phyloP scores from a whole-genome alignment of 129 eudicot species.

The Helianthus tuberosus region DNA sequence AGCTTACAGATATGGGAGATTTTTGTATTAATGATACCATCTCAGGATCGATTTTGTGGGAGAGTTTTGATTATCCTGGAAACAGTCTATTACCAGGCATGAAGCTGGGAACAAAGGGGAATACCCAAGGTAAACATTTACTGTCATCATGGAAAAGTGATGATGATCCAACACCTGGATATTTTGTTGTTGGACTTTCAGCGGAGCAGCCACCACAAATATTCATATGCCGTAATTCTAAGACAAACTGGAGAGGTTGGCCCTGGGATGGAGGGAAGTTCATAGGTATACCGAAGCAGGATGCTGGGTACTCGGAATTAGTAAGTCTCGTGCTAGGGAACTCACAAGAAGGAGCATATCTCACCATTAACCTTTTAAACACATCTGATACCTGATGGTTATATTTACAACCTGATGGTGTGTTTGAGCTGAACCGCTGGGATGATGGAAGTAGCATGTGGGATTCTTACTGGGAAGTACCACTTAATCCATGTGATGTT shows the following conservation, averaged over 20 bases:
- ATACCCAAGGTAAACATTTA: conserved; percentile 9
- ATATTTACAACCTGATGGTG: conserved; percentile 18
- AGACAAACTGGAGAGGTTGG: conserved; percentile 35
- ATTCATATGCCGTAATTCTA: conserved; percentile 14
- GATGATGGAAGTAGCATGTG: conserved; percentile 12
- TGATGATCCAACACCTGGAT: conserved; percentile 33
- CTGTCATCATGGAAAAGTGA: conserved; percentile 36
- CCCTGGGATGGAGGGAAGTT: conserved; percentile 41
- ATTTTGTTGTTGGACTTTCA: conserved; percentile 21
- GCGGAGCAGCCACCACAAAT: conserved; percentile 30
- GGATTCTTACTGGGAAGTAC: conserved; percentile 19
- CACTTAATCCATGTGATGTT: conserved; percentile 31
- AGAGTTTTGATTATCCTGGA: conserved; percentile 44
- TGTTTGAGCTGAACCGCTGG: neutral
- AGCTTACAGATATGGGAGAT: conserved; percentile 35
- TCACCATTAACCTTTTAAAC: neutral
- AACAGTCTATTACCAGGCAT: conserved; percentile 36
- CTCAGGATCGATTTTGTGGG: conserved; percentile 35
- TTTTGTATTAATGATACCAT: conserved; percentile 19
- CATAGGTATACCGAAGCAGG: conserved; percentile 24
- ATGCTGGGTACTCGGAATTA: conserved; percentile 13
- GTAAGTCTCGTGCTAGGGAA: conserved; percentile 19
- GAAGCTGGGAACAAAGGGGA: conserved; percentile 23
- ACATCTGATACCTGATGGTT: conserved; percentile 10
- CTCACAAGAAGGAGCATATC: conserved; percentile 24